Evolutionary conservation across 202 grass and related monocot genomes (phyloP).

Genomic region (Panicum hallii): DNA sequence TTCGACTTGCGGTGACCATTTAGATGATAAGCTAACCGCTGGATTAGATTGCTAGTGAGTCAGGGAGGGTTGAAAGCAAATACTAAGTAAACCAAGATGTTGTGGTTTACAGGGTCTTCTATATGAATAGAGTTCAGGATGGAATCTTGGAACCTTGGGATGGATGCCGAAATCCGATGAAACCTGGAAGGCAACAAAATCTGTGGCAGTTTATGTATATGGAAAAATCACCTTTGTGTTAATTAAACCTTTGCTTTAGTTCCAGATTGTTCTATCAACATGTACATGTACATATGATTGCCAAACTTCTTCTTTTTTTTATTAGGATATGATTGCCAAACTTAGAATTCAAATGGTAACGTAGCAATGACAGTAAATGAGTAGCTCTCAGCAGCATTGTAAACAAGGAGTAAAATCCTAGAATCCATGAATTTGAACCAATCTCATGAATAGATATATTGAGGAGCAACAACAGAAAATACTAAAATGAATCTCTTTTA

Average conservation of each 20-base stretch:
- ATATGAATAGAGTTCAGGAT: neutral
- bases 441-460: neutral
- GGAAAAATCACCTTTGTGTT: neutral
- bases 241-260: slow-evolving; percentile 1
- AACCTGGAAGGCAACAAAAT: slow-evolving; percentile 24
- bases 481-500: too few relatives aligned
- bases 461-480: too few relatives aligned
- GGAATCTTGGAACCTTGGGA: neutral
- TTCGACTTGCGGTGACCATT: neutral
- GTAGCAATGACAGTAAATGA: neutral
- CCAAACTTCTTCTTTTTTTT: neutral
- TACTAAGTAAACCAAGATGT: too few relatives aligned
- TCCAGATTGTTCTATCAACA: neutral
- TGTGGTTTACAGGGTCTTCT: neutral
- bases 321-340: neutral
- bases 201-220: neutral
- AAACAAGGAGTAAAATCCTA: neutral
- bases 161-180: neutral
- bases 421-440: neutral
- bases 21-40: neutral
- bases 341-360: neutral
- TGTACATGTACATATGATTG: neutral
- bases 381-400: neutral
- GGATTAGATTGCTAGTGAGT: slow-evolving; percentile 31
- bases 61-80: too few relatives aligned